Evolutionary conservation across 176 grass and related monocot genomes (phyloP).

Genomic region (Carex kokanica): DNA sequence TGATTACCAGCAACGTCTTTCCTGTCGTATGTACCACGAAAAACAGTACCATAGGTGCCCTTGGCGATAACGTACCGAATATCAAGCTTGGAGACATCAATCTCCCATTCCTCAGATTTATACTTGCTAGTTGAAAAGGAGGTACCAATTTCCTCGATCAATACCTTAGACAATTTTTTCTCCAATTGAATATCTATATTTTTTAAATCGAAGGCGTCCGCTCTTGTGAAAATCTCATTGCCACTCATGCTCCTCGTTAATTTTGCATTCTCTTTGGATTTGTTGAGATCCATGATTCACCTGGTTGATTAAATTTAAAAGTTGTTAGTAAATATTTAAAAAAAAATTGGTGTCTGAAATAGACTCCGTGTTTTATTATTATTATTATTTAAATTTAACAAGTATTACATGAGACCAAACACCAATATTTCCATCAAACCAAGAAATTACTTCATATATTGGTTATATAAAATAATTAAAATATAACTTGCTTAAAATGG

Average conservation of each 20-base stretch:
- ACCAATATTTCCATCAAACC: not conserved
- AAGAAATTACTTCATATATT: not conserved
- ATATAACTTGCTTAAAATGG: not conserved
- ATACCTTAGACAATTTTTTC: constrained; percentile 64
- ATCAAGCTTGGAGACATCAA: constrained; percentile 68
- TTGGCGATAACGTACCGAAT: constrained; percentile 61
- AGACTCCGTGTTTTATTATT: not conserved
- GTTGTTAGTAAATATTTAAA: not conserved
- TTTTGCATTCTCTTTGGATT: not conserved
- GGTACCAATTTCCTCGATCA: constrained; percentile 50
- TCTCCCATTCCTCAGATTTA: constrained; percentile 68
- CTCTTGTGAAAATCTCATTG: constrained; percentile 56
- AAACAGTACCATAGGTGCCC: constrained; percentile 84
- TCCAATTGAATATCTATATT: constrained; percentile 73
- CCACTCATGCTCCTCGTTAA: constrained; percentile 24
- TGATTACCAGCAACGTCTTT: constrained; percentile 67
- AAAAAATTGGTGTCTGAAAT: not conserved
- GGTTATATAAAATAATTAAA: not conserved
- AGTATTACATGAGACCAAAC: not conserved
- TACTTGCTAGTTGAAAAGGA: constrained; percentile 18
- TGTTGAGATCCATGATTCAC: constrained; percentile 24
- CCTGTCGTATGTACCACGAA: constrained; percentile 70
- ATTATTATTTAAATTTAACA: not conserved
- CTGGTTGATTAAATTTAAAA: not conserved
- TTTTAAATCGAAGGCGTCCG: constrained; percentile 66